phyloP scores from a whole-genome alignment of 2,329 filamentous ascomycete species.

The Colletotrichum liaoningense region DNA sequence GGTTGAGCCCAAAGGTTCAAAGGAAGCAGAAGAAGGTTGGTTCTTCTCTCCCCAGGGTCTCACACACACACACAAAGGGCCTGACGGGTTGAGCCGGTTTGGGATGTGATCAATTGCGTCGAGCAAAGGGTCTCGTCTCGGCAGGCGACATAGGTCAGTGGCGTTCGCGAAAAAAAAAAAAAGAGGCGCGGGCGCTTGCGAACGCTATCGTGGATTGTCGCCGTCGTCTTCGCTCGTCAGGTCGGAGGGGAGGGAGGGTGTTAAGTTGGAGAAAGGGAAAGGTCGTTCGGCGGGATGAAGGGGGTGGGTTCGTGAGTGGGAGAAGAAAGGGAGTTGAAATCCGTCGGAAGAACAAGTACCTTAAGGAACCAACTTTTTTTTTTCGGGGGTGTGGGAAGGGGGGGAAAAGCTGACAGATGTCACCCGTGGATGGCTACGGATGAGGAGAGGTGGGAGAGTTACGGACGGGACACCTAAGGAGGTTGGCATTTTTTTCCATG shows the following conservation, averaged over 20 bases:
- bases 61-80: not conserved
- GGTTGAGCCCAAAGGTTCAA: conserved; percentile 2
- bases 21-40: not conserved
- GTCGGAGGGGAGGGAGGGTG: not conserved
- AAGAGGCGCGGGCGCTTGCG: not conserved
- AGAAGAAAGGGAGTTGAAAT: conserved; percentile 7
- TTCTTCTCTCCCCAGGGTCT: not conserved
- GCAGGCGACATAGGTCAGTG: conserved; percentile 30
- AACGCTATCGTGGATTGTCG: conserved; percentile 9
- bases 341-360: conserved; percentile 1
- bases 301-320: conserved; percentile 10
- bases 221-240: conserved; percentile 12
- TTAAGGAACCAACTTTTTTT: conserved; percentile 22
- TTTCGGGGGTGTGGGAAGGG: conserved; percentile 18
- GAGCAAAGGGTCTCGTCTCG: conserved; percentile 11
- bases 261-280: conserved; percentile 1
- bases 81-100: conserved; percentile 20
- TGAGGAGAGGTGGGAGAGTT: conserved; percentile 2
- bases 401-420: conserved; percentile 34
- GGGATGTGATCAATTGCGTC: conserved; percentile 19
- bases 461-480: not conserved
- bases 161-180: conserved; percentile 17
- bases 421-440: conserved; percentile 11
- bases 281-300: conserved; percentile 3
- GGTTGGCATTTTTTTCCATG: conserved; percentile 1